phyloP scores from a whole-genome alignment of 768 basidiomycete species.

The Amanita exitialis region DNA sequence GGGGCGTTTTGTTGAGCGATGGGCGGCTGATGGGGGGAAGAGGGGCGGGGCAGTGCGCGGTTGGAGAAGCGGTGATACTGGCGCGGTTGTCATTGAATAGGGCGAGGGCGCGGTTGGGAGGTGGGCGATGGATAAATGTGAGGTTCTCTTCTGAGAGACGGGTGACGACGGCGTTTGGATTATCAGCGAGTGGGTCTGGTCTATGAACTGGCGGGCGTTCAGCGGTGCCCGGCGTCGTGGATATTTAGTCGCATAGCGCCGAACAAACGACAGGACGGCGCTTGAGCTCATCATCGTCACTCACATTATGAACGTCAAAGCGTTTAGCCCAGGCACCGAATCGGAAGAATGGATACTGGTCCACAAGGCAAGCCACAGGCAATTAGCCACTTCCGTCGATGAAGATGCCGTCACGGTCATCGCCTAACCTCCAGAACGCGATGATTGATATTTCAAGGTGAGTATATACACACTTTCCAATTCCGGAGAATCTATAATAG shows the following conservation, averaged over 20 bases:
- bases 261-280: conserved; percentile 15
- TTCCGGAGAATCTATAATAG: no score
- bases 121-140: conserved; percentile 81
- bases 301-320: no score
- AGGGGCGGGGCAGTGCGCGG: conserved; percentile 21
- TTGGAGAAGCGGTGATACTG: conserved; percentile 61
- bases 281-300: conserved; percentile 16
- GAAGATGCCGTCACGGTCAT: no score
- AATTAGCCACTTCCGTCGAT: no score
- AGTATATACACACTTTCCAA: no score
- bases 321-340: no score
- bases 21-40: conserved; percentile 42
- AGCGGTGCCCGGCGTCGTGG: conserved; percentile 38
- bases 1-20: conserved; percentile 20
- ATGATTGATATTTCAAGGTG: no score
- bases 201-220: conserved; percentile 48
- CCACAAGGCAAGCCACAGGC: no score
- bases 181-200: conserved; percentile 47
- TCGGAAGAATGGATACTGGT: no score
- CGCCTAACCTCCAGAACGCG: no score
- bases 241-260: conserved; percentile 36
- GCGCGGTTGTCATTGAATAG: conserved; percentile 56
- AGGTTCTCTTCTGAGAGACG: conserved; percentile 41
- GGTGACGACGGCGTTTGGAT: conserved; percentile 41
- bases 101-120: conserved; percentile 69